phyloP scores from a whole-genome alignment of 208 protist species.

The Borovskyia barvae region DNA sequence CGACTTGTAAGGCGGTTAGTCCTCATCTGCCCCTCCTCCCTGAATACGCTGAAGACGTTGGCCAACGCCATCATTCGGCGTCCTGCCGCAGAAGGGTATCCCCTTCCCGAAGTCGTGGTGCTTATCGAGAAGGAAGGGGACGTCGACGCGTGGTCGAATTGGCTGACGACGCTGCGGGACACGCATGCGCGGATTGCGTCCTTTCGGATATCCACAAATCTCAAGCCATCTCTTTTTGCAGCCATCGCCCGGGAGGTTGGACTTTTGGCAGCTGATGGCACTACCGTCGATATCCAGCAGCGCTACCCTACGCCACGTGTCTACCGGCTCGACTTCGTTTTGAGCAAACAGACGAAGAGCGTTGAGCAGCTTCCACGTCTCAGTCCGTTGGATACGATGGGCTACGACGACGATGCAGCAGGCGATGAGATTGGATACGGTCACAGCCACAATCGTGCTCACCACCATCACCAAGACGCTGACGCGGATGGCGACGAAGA shows the following conservation, averaged over 20 bases:
- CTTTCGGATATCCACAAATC: slow-evolving; percentile 30
- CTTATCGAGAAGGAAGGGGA: slow-evolving; percentile 36
- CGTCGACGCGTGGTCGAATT: slow-evolving; percentile 27
- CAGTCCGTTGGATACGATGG: slow-evolving; percentile 60
- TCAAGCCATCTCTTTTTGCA: slow-evolving; percentile 45
- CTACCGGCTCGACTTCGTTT: slow-evolving; percentile 80
- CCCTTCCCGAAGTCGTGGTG: slow-evolving; percentile 40
- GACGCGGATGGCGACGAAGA: slow-evolving; percentile 19
- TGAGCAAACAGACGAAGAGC: slow-evolving; percentile 69
- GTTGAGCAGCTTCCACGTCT: slow-evolving; percentile 62
- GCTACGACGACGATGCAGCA: slow-evolving; percentile 34
- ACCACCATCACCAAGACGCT: slow-evolving; percentile 10
- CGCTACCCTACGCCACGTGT: slow-evolving; percentile 51
- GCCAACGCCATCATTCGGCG: slow-evolving; percentile 20
- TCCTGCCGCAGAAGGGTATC: slow-evolving; percentile 26
- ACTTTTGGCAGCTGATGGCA: slow-evolving; percentile 39
- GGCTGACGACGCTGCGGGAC: slow-evolving; percentile 21
- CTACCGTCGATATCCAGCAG: slow-evolving; percentile 33
- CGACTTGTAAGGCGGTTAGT: slow-evolving; percentile 57
- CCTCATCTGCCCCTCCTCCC: slow-evolving; percentile 52
- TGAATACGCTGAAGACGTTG: slow-evolving; percentile 25
- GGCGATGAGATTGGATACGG: slow-evolving; percentile 9
- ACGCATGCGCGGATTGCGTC: slow-evolving; percentile 12
- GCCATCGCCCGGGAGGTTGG: slow-evolving; percentile 41
- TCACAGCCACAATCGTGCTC: slow-evolving; percentile 14